phyloP scores from a whole-genome alignment of 2,329 filamentous ascomycete genomes.

The Trichoderma endophyticum region DNA sequence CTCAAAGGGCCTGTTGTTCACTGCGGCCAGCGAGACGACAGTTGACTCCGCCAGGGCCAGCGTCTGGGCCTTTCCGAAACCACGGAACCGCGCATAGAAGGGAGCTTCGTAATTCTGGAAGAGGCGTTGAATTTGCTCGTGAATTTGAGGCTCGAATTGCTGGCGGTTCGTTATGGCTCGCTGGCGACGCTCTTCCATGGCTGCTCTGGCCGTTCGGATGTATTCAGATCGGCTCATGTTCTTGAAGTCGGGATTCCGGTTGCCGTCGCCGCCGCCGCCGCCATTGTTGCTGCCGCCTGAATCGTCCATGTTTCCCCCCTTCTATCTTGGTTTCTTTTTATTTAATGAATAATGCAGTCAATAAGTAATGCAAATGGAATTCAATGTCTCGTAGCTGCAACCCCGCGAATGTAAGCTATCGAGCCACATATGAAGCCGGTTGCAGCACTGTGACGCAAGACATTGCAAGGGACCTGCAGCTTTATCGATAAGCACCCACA shows the following conservation, averaged over 20 bases:
- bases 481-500: conserved; percentile 30
- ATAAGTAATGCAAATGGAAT: neutral
- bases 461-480: conserved; percentile 21
- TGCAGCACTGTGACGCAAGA: conserved; percentile 17
- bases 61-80: conserved; percentile 28
- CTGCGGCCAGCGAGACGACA: conserved; percentile 30
- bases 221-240: conserved; percentile 23
- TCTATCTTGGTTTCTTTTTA: neutral
- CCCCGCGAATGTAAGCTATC: conserved; percentile 4
- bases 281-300: conserved; percentile 14
- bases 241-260: conserved; percentile 28
- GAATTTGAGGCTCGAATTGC: conserved; percentile 31
- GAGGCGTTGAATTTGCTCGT: conserved; percentile 32
- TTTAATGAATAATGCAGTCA: neutral
- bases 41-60: conserved; percentile 30
- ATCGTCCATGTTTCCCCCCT: conserved; percentile 19
- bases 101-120: conserved; percentile 34
- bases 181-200: conserved; percentile 35
- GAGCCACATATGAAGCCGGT: neutral
- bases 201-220: conserved; percentile 27
- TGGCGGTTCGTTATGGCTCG: conserved; percentile 28
- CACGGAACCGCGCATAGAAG: conserved; percentile 31
- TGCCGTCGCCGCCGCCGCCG: neutral
- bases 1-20: conserved; percentile 31
- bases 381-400: neutral